Evolutionary conservation across 139 green algal genomes (phyloP), one percentile per base, ranked within the genome.

Genomic region (Desmodesmus armatus): DNA sequence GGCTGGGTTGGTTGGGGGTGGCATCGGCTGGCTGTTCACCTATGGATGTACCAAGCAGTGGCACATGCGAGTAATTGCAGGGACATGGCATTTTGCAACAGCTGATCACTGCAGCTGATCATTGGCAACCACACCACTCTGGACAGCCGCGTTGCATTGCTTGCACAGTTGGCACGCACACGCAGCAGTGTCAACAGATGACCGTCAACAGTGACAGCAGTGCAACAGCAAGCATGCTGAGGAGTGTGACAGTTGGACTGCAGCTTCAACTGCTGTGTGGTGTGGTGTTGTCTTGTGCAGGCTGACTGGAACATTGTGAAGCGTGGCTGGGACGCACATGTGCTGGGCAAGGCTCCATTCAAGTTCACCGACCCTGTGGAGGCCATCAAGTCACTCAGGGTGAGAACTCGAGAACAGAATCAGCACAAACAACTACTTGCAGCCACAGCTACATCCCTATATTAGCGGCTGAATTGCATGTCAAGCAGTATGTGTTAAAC

Each of bases 271-370:
- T n/a, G n/a, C n/a, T n/a, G n/a, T n/a, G n/a, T n/a, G n/a, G n/a
- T n/a, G n/a, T n/a, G n/a, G n/a, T n/a, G n/a, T n/a, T 76, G 37
- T 39, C 41, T 82, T 53, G 1, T 29, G 33, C 88, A 98, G 94
- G 94, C 96, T 5, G 96, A 99, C 90, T 99, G 97, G 97, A 88
- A 90, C 49, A 98, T 99, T 43, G 96, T 99, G 49, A 93, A 99
- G 91, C 88, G 92, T 19, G 96, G 96, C 1, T 99, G 94, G 93
- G 86, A 98, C 25, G 95, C 96, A 27, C 95, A 98, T 85, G 92
- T 98, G 67, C 91, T 99, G 79, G 96, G 96, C 53, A 93, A 97
- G 89, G 95, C 95, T 2, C 90, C 89, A 17, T 51, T 98, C 92
- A 93, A 72, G 25, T 98, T 98, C 91, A 93, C 70, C 0, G 93